Base-by-base conservation (phyloP, 2,329 filamentous ascomycete species). In the Sporothrix dimorphospora region DNA sequence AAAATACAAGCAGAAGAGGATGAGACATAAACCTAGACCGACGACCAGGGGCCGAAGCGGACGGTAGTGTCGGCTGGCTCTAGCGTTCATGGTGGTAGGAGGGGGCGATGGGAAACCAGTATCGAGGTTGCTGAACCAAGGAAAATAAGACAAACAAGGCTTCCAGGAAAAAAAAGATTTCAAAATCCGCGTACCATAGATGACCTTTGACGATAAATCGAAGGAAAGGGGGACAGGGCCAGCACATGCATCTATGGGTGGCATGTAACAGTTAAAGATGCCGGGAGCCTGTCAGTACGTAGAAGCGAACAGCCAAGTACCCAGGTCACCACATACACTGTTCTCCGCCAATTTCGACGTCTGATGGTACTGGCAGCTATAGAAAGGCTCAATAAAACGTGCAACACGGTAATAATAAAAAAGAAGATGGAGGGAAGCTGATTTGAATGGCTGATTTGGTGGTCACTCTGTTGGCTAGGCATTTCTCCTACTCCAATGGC, bases 1-100 rank as follows among this genome's bases (percentile, higher is more conserved):
- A 47, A 61, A 79, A 21, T 78, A 59, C 38, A 79, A 24, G 59
- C 77, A 78, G 71, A 78, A 79, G 1, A 77, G 14, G 0, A 73
- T 67, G 42, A 79, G 70, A 34, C 75, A 70, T 40, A 72, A 30
- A 9, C 76, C 78, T 7, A 76, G 30, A 11, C 75, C 55, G 12
- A 76, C 57, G 9, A 77, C 75, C 6, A 70, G 51, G 40, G 77
- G 76, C 42, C 78, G 73, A 30, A 78, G 53, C 34, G 73, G 76
- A 19, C 76, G 59, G 69, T 40, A 27, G n/a, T 34, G 30, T 34
- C 57, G 57, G 21, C 30, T 40, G 7, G 57, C 16, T 61, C 57
- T 21, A 30, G 57, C 4, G 6, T 21, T 61, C 57, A 61, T 61
- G 51, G 27, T 16, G 51, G 11, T 19, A 2, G 6, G 24, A 30